These are phyloP conservation scores for Phaeotremella fagi DNA, from an alignment of 768 basidiomycete genomes.

Conservation along the genomic window DNA sequence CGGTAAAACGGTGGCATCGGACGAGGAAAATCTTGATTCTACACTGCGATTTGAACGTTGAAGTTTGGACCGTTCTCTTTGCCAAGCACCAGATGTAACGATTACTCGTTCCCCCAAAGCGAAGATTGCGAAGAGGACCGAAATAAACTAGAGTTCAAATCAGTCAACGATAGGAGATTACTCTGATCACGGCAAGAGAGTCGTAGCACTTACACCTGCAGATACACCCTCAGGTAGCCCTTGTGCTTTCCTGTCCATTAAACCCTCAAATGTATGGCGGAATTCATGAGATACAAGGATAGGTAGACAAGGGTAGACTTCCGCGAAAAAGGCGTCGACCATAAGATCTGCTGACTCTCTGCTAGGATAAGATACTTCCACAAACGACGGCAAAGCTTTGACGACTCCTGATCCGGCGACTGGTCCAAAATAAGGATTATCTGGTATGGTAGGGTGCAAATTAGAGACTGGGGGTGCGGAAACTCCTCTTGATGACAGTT, in stretches of 20 bases:
- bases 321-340: constrained; percentile 82
- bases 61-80: constrained; percentile 48
- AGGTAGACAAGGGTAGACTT: constrained; percentile 83
- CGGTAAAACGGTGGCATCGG: constrained; percentile 64
- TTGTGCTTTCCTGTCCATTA: constrained; percentile 58
- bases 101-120: constrained; percentile 79
- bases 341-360: constrained; percentile 20
- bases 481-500: too few relatives aligned
- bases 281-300: constrained; percentile 82
- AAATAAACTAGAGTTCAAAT: constrained; percentile 62
- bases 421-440: constrained; percentile 41
- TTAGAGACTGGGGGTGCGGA: too few relatives aligned
- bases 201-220: constrained; percentile 16
- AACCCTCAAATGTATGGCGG: constrained; percentile 61
- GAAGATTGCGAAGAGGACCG: constrained; percentile 80
- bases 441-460: too few relatives aligned
- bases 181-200: neutral
- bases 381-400: constrained; percentile 35
- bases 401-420: constrained; percentile 43
- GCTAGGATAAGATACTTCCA: constrained; percentile 37
- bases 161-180: neutral
- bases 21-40: constrained; percentile 68
- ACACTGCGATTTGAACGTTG: constrained; percentile 53
- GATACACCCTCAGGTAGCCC: constrained; percentile 9
- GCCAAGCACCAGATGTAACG: constrained; percentile 42